Evolutionary conservation across 164 flowering plant species (phyloP).

Genomic region (Kalanchoe fedtschenkoi): DNA sequence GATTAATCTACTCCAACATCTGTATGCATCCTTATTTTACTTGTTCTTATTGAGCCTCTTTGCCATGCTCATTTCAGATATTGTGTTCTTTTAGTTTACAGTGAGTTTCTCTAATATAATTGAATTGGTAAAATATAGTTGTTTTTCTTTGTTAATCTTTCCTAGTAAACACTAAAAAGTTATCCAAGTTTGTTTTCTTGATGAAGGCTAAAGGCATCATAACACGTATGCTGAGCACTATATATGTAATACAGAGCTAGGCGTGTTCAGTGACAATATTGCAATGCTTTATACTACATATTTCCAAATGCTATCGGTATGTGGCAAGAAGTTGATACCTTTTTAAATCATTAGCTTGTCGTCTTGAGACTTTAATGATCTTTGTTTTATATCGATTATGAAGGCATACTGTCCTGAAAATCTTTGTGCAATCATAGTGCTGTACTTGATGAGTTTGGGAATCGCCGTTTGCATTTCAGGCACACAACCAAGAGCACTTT

Average conservation of each 20-base stretch:
- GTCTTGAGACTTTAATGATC: background rate
- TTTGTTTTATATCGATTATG: background rate
- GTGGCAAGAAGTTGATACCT: background rate
- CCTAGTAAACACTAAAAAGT: too few relatives aligned
- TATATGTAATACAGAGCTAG: too few relatives aligned
- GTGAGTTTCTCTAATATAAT: background rate
- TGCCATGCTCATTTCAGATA: background rate
- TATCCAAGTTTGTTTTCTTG: too few relatives aligned
- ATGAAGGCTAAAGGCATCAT: background rate
- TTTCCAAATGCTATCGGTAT: too few relatives aligned
- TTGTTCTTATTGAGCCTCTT: background rate
- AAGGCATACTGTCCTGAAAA: too few relatives aligned
- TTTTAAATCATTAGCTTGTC: background rate
- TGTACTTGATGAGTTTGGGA: background rate
- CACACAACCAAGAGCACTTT: background rate
- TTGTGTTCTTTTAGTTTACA: background rate
- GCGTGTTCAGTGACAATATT: too few relatives aligned
- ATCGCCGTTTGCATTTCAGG: background rate
- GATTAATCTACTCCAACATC: background rate
- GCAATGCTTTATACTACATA: too few relatives aligned
- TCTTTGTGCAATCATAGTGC: too few relatives aligned
- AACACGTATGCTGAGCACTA: too few relatives aligned
- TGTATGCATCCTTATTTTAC: background rate
- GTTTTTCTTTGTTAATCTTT: too few relatives aligned
- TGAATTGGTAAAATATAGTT: too few relatives aligned